Base-by-base conservation (phyloP, 805 yeast species). In the Candida argentea region DNA sequence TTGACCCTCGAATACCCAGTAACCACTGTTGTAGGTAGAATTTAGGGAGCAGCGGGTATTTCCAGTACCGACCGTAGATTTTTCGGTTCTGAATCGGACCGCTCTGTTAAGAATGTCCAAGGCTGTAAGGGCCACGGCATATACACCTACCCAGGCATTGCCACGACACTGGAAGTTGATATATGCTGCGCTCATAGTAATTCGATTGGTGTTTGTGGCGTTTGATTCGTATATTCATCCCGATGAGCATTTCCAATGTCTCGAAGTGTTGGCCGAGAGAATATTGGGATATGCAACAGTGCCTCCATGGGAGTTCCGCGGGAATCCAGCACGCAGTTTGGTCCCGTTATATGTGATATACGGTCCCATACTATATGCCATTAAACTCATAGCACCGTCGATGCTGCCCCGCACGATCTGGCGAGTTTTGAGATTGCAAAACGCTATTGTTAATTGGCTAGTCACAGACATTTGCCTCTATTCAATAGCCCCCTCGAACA, bases 231-330 rank as follows among this genome's bases (percentile, higher is more conserved):
- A 93, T 47, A 76, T 91, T 26, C 99, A 93, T 41, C 99, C 99
- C 0, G 99, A 91, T 61, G 99, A 91, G 56, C 95, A 87, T 50
- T 83, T 84, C 49, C 99, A 93, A 50, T 71, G 77, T n/a, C 69
- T 93, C 26, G 93, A 86, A 48, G 78, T 80, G 1, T 44, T 89
- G 14, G 63, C 76, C 8, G 48, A 52, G 42, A 48, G 51, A 43
- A 39, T 68, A 15, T 60, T 74, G 48, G 66, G 59, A 48, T 32
- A 52, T 61, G 16, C 61, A 53, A 48, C 55, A 6, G 57, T 62
- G 9, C 42, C 66, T 1, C 87, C 96, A 0, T 89, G 98, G 98
- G 98, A 89, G 48, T 91, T 83, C 52, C 42, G 54, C 4, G 29
- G 53, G 1, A 59, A 50, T 2, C 84, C 86, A 2, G 75, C 86